Conservation (phyloP, 2,329 filamentous ascomycete genomes). For the Sodiomyces alkalinus region DNA sequence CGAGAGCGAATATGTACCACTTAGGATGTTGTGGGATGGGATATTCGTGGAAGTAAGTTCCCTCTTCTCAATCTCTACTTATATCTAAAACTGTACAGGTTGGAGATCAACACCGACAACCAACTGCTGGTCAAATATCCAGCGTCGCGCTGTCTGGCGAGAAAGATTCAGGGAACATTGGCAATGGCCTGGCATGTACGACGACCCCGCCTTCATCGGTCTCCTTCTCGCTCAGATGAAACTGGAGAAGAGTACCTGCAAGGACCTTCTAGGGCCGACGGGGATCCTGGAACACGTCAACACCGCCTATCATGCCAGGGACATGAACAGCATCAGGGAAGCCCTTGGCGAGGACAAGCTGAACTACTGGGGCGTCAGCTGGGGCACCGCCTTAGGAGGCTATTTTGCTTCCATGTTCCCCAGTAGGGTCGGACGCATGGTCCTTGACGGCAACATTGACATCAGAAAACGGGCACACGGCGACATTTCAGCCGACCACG, state of each 20-base stretch:
- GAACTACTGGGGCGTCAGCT: slow-evolving; percentile 37
- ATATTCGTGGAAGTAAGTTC: slow-evolving; percentile 26
- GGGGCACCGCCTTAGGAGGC: slow-evolving; percentile 10
- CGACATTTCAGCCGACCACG: slow-evolving; percentile 26
- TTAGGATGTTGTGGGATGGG: slow-evolving; percentile 31
- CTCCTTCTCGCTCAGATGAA: slow-evolving; percentile 25
- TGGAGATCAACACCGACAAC: slow-evolving; percentile 31
- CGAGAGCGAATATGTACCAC: no score
- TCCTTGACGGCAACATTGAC: slow-evolving; percentile 24
- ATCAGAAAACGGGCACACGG: slow-evolving; percentile 36
- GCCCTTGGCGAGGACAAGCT: slow-evolving; percentile 24
- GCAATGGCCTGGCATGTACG: slow-evolving; percentile 19
- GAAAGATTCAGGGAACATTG: no score
- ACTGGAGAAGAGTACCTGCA: slow-evolving; percentile 25
- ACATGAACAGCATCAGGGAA: slow-evolving; percentile 29
- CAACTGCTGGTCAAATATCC: slow-evolving; percentile 30
- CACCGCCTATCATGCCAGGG: slow-evolving; percentile 27
- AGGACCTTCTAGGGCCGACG: slow-evolving; percentile 17
- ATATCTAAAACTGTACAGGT: slow-evolving; percentile 11
- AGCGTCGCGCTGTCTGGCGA: slow-evolving; percentile 26
- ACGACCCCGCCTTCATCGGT: slow-evolving; percentile 25
- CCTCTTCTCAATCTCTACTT: background rate
- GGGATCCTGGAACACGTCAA: slow-evolving; percentile 23
- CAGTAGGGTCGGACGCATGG: slow-evolving; percentile 7
- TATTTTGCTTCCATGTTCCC: slow-evolving; percentile 10